Base-by-base conservation (phyloP, 139 green algal species). In the Edaphochlamys debaryana region DNA sequence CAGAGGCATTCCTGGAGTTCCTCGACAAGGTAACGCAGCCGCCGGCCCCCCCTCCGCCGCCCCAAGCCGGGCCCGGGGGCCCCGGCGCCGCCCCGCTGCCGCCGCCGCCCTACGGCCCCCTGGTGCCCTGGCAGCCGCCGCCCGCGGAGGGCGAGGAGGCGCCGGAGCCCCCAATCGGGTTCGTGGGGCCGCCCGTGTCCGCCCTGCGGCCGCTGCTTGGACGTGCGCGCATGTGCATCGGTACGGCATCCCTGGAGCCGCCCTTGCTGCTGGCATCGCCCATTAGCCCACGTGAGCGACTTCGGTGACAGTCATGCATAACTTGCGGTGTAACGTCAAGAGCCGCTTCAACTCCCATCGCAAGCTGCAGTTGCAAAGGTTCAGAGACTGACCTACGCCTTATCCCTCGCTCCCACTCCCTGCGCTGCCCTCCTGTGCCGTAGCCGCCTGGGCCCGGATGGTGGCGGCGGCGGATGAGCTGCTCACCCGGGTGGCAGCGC, bases 181-280 rank as follows among this genome's bases (percentile, higher is more conserved):
- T 29, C 62, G 13, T 4, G 32, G 34, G 34, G 32, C 67, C 40
- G 40, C 40, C 67, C 5, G 27, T 74, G 22, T 27, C 27, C 25
- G 67, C 67, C 40, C 67, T 74, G 67, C 67, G 67, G 67, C 67
- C 67, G 40, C 67, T 74, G 67, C 67, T 74, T 38, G 67, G 40
- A 40, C 67, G 67, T 23, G 67, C 67, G 27, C 67, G 67, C 38
- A 74, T 74, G 67, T 74, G 67, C 40, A 37, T 74, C 22, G 67
- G 67, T 7, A 22, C 67, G 6, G 38, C 40, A 7, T 20, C 38
- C 5, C 40, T 74, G 67, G 67, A 74, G 40, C 67, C 67, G 27
- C 38, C 67, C 13, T 56, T 74, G 3, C 40, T 74, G 38, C 40
- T 38, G 67, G 25, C 27, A 4, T 1, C 38, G 67, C 38, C 67